Conservation (phyloP, 176 grass and related monocot species). For the Avena insularis region DNA sequence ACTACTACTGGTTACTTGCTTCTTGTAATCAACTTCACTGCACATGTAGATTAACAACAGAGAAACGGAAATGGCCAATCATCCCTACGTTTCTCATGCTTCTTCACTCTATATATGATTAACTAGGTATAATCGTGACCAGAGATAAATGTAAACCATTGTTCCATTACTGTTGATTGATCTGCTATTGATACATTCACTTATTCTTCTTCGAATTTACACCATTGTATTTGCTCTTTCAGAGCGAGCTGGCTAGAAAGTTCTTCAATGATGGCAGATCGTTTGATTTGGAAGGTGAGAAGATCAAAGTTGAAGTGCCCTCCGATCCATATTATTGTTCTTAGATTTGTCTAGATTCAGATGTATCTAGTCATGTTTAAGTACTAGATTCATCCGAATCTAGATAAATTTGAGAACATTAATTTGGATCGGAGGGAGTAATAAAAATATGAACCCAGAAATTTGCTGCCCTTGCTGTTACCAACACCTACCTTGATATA, state of each 20-base stretch:
- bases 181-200: background rate
- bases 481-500: background rate
- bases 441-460: slow-evolving; percentile 13
- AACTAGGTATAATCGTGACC: background rate
- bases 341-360: too few species aligned
- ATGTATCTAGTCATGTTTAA: too few species aligned
- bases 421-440: too few species aligned
- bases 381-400: too few species aligned
- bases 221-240: slow-evolving; percentile 26
- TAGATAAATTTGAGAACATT: too few species aligned
- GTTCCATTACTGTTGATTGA: background rate
- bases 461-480: slow-evolving; percentile 18
- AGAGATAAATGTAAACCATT: background rate
- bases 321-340: too few species aligned
- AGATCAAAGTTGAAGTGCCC: slow-evolving; percentile 3
- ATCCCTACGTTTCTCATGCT: background rate
- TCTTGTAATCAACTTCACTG: background rate
- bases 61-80: background rate
- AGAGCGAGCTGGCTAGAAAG: slow-evolving; percentile 75
- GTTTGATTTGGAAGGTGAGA: slow-evolving; percentile 93
- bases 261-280: slow-evolving; percentile 96
- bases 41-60: slow-evolving; percentile 5
- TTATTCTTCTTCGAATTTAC: background rate
- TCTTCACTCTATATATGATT: background rate
- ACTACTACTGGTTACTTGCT: slow-evolving; percentile 14